Evolutionary conservation across 768 basidiomycete genomes (phyloP).

Genomic region (Clitopilus hobsonii): DNA sequence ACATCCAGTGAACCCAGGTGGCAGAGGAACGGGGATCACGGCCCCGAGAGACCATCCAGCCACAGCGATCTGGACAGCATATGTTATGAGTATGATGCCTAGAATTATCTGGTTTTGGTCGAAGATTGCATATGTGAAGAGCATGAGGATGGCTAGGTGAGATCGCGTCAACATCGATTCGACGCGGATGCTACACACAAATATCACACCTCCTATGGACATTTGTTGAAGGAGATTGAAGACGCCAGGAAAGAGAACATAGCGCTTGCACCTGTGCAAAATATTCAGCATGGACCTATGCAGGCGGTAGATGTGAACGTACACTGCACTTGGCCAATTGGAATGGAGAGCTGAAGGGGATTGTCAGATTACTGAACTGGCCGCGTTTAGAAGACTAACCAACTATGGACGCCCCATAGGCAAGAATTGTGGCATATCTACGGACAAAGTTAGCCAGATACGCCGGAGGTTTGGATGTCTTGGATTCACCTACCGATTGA

Average conservation of each 20-base stretch:
- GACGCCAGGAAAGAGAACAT: background rate
- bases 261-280: background rate
- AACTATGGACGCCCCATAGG: background rate
- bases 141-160: conserved; percentile 4
- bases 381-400: background rate
- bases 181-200: background rate
- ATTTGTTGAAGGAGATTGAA: background rate
- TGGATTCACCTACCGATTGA: background rate
- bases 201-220: conserved; percentile 10
- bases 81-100: background rate
- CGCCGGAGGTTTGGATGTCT: background rate
- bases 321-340: background rate
- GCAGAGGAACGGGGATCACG: conserved; percentile 8
- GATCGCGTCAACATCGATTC: background rate
- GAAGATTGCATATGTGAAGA: conserved; percentile 10
- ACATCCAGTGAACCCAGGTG: conserved; percentile 3
- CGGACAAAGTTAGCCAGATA: background rate
- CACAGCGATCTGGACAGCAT: conserved; percentile 8
- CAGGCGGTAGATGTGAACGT: background rate
- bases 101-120: conserved; percentile 4
- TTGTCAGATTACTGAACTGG: background rate
- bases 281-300: background rate
- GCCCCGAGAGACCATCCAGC: conserved; percentile 13
- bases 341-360: background rate
- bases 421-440: background rate